Base-by-base conservation (phyloP, 345 rosid genomes). In the Dipteronia dyeriana region DNA sequence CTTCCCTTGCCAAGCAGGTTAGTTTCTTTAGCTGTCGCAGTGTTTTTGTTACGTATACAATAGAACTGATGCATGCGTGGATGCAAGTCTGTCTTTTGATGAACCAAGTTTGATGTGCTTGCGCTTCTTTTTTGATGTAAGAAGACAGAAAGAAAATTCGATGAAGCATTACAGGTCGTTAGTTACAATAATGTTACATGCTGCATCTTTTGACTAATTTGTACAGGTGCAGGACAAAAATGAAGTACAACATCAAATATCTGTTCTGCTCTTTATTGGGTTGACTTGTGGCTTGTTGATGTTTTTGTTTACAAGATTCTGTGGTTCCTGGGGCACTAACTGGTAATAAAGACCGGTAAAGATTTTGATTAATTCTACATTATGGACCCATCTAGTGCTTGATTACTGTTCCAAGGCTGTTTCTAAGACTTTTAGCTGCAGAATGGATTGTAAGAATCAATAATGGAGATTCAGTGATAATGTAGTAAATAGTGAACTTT, bases 1-100 rank as follows among this genome's bases (percentile, higher is more conserved):
- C 94, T 74, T 90, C 98, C 71, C 97, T 93, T 61, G 92, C 98
- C 63, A 87, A 82, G 84, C 85, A 84, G 92, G 98, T 92, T 74
- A 82, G 88, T 68, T 78, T 74, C 60, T 65, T 51, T 17, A 54
- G 11, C n/a, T 38, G 26, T 34, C 29, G n/a, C n/a, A 56, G 39
- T 23, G 7, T 38, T 38, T 66, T 25, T 34, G 38, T 38, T 68
- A n/a, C 65, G 11, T 64, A n/a, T 31, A 49, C 39, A 8, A 26
- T 73, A 31, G 16, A 73, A 60, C 19, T 66, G 51, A 11, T 31
- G 29, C 20, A 25, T 25, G 77, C 16, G 20, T 29, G 4, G 43
- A 49, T 31, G 3, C 65, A 45, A 25, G 10, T 23, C 12, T 63
- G 11, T 29, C 1, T 19, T 47, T 38, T 45, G 13, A 47, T 61